Conservation (phyloP, 495 filamentous ascomycete genomes). For the Xanthoparmelia taractica region DNA sequence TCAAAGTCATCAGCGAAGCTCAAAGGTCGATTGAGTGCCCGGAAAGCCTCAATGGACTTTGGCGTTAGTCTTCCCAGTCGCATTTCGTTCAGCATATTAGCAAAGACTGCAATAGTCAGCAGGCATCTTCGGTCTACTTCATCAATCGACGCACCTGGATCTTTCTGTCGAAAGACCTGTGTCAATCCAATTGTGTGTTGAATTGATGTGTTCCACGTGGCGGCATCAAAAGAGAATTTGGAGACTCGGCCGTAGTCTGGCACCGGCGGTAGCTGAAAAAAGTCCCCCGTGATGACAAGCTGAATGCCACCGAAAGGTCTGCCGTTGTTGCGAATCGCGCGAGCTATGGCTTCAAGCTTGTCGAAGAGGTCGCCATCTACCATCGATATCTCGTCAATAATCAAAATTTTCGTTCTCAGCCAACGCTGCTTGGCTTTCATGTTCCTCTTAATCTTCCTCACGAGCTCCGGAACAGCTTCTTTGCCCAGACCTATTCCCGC, state of each 20-base stretch:
- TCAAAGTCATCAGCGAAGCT: conserved; percentile 68
- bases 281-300: conserved; percentile 91
- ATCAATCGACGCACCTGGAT: conserved; percentile 53
- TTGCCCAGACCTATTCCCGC: conserved; percentile 93
- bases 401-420: conserved; percentile 75
- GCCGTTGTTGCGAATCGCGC: conserved; percentile 74
- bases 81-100: conserved; percentile 96
- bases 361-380: conserved; percentile 96
- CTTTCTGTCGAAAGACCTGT: conserved; percentile 91
- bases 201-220: conserved; percentile 83
- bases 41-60: conserved; percentile 63
- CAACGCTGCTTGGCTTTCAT: conserved; percentile 80
- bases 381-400: conserved; percentile 97
- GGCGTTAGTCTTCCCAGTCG: conserved; percentile 70
- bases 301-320: conserved; percentile 94
- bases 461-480: conserved; percentile 69
- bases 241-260: conserved; percentile 65
- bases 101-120: conserved; percentile 51
- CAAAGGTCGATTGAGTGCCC: conserved; percentile 59
- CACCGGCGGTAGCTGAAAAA: conserved; percentile 94
- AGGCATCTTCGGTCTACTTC: conserved; percentile 28
- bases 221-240: conserved; percentile 89
- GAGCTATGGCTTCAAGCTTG: conserved; percentile 86
- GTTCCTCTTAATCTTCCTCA: conserved; percentile 88
- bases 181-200: conserved; percentile 94